These are phyloP conservation scores for Funneliformis geosporum DNA, from an alignment of 192 early-diverging fungal species.

Conservation along the genomic window DNA sequence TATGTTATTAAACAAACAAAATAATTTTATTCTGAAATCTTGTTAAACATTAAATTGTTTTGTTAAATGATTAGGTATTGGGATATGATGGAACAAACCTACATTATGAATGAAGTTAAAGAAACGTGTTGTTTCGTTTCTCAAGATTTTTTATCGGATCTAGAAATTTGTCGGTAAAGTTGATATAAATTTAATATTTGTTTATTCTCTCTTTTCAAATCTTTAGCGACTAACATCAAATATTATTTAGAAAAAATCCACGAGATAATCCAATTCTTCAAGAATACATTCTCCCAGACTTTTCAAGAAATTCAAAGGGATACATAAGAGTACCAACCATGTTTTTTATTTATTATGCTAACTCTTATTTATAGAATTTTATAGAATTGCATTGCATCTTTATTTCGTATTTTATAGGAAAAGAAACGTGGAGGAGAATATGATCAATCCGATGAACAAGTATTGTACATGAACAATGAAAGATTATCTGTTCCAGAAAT, in stretches of 20 bases:
- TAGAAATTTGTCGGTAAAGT: constrained; percentile 62
- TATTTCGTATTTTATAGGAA: constrained; percentile 10
- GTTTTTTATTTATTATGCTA: neutral
- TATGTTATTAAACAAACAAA: no score
- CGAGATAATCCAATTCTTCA: constrained; percentile 54
- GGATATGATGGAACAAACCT: constrained; percentile 95
- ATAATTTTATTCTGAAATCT: no score
- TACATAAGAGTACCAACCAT: constrained; percentile 47
- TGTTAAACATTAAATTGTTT: no score
- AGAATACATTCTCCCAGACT: constrained; percentile 73
- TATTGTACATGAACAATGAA: constrained; percentile 71
- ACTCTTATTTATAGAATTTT: neutral
- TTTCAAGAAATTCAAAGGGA: constrained; percentile 51
- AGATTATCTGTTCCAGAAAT: constrained; percentile 77
- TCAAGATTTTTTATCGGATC: constrained; percentile 61
- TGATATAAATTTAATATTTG: neutral
- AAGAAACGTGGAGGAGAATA: constrained; percentile 25
- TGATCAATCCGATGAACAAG: constrained; percentile 47
- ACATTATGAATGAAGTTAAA: constrained; percentile 82
- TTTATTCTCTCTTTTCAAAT: neutral
- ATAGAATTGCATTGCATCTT: neutral
- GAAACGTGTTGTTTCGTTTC: constrained; percentile 83
- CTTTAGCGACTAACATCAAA: neutral
- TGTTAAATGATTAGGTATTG: constrained; percentile 55
- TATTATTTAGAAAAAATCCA: constrained; percentile 41